phyloP scores from a whole-genome alignment of 2,329 filamentous ascomycete species.

The Coniochaeta sp. region DNA sequence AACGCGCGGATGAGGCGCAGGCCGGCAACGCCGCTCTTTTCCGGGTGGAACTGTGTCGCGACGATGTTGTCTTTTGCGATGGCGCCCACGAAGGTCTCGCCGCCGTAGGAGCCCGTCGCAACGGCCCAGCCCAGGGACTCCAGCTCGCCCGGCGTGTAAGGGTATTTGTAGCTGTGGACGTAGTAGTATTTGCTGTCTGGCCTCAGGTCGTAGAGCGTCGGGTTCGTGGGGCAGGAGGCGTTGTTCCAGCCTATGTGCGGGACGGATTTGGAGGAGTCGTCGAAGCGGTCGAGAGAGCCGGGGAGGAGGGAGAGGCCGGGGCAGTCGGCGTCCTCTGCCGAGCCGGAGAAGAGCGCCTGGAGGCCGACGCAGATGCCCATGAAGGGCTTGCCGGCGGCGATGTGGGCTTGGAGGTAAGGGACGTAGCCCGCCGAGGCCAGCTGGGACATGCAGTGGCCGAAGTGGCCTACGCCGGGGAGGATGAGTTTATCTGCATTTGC shows the following conservation, averaged over 20 bases:
- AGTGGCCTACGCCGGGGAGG: constrained; percentile 93
- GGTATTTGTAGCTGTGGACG: constrained; percentile 87
- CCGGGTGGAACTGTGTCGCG: constrained; percentile 94
- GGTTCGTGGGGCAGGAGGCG: constrained; percentile 45
- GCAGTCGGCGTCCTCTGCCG: constrained; percentile 66
- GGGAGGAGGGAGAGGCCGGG: constrained; percentile 72
- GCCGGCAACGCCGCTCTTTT: constrained; percentile 90
- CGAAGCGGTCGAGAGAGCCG: constrained; percentile 66
- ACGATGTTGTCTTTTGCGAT: constrained; percentile 80
- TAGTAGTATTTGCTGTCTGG: constrained; percentile 96
- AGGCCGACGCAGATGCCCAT: constrained; percentile 96
- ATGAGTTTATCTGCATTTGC: constrained; percentile 86
- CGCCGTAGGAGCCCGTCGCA: constrained; percentile 82
- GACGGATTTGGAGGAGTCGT: constrained; percentile 75
- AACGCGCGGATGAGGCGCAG: constrained; percentile 80
- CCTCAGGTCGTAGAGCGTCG: constrained; percentile 66
- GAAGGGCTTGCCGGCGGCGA: constrained; percentile 88
- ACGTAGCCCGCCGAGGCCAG: constrained; percentile 76
- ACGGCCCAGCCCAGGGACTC: constrained; percentile 83
- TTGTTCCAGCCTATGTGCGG: constrained; percentile 99
- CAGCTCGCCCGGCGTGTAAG: constrained; percentile 65
- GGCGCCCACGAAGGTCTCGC: constrained; percentile 86
- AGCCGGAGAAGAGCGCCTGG: constrained; percentile 83
- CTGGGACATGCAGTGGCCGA: constrained; percentile 88
- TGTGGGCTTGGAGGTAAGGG: constrained; percentile 74